A percentile compares a stretch with the other conserved stretches of the same genome.
phyloP scores from a whole-genome alignment of 371 early-diverging fungal species.

The Umbelopsis sp. region DNA sequence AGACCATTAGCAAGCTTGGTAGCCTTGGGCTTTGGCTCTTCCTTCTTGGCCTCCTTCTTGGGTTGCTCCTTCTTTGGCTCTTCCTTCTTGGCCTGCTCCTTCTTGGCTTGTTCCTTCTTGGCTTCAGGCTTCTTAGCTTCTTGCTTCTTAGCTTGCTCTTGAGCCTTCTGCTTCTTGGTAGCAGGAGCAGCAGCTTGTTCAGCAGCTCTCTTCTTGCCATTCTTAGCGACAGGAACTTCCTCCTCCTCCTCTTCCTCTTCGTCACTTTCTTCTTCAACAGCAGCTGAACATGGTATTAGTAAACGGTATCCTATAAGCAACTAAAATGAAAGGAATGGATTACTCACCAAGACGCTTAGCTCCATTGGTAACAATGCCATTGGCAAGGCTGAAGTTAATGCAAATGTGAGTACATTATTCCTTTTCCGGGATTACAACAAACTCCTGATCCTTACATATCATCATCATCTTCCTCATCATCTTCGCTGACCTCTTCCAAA shows the following conservation, averaged over 20 bases:
- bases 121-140: slow-evolving; percentile 32
- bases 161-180: slow-evolving; percentile 39
- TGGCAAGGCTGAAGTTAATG: not conserved
- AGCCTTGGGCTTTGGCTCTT: slow-evolving; percentile 29
- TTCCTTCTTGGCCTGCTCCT: slow-evolving; percentile 23
- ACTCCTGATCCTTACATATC: slow-evolving; percentile 17
- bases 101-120: slow-evolving; percentile 20
- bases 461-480: slow-evolving; percentile 50
- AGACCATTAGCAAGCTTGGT: slow-evolving; percentile 74
- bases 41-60: slow-evolving; percentile 34
- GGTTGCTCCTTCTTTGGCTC: slow-evolving; percentile 44
- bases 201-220: slow-evolving; percentile 22
- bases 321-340: too few species aligned
- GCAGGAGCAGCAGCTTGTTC: slow-evolving; percentile 6
- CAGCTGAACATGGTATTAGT: slow-evolving; percentile 19
- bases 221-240: slow-evolving; percentile 22
- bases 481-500: slow-evolving; percentile 41
- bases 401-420: not conserved
- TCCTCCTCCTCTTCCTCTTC: slow-evolving; percentile 48
- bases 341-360: slow-evolving; percentile 43
- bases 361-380: slow-evolving; percentile 50
- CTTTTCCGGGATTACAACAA: not conserved
- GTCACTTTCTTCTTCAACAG: slow-evolving; percentile 34
- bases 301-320: not conserved
- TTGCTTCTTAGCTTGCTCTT: slow-evolving; percentile 49